Percentiles rank a stretch among this genome's conserved stretches.
These are phyloP conservation scores for Ophiostoma populinum DNA, from an alignment of 2,329 filamentous ascomycete species.

Conservation along the genomic window DNA sequence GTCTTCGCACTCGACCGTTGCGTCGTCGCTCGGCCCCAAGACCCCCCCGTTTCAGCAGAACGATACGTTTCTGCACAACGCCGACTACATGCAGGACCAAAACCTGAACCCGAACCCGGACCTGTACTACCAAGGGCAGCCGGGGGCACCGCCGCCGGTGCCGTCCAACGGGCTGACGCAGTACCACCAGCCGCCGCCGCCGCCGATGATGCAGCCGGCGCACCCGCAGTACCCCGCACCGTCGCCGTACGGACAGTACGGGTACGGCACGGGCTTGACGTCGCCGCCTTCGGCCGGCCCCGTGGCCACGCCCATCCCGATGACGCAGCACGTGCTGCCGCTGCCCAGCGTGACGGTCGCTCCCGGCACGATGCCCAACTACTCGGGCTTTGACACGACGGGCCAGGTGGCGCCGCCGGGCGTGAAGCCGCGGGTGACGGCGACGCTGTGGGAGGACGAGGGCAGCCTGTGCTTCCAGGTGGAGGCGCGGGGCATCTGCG, in stretches of 20 bases:
- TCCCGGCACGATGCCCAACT: conserved; percentile 31
- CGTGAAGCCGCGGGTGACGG: conserved; percentile 92
- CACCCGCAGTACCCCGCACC: conserved; percentile 50
- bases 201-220: conserved; percentile 55
- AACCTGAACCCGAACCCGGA: conserved; percentile 69
- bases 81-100: conserved; percentile 22
- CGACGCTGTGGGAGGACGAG: conserved; percentile 95
- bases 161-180: conserved; percentile 57
- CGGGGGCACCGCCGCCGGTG: conserved; percentile 54
- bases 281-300: conserved; percentile 59
- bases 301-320: conserved; percentile 53
- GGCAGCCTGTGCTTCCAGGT: conserved; percentile 96
- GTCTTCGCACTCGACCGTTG: conserved; percentile 35
- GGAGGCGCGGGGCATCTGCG: conserved; percentile 88
- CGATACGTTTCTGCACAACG: conserved; percentile 15
- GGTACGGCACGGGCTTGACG: conserved; percentile 58
- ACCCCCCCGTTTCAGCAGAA: conserved; percentile 55
- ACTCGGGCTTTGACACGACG: conserved; percentile 55
- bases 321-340: conserved; percentile 46
- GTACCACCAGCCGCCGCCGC: conserved; percentile 59
- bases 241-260: conserved; percentile 49
- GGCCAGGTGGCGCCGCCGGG: conserved; percentile 83
- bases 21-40: conserved; percentile 48
- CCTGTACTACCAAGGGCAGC: conserved; percentile 67
- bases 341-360: conserved; percentile 42